Conservation (phyloP, 225 moss, liverwort and hornwort species). For the Marchantia polymorpha region DNA sequence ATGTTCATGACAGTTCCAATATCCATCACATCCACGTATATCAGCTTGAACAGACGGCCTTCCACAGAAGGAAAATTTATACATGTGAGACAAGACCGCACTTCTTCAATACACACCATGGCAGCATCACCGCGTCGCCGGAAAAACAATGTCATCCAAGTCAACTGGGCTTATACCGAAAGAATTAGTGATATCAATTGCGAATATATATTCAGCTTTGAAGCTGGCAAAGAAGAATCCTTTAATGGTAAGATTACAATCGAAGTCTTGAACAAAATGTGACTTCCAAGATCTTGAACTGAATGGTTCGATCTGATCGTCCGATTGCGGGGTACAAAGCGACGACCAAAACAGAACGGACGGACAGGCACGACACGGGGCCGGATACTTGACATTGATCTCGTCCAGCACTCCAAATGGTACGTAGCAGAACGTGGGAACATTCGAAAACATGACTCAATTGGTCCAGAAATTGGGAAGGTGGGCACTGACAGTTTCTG, state of each 20-base stretch:
- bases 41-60: too few relatives aligned
- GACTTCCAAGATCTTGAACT: conserved; percentile 12
- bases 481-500: background rate
- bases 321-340: conserved; percentile 16
- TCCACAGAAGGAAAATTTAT: background rate
- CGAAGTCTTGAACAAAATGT: conserved; percentile 21
- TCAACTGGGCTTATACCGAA: too few relatives aligned
- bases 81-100: background rate
- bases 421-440: background rate
- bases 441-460: background rate
- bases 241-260: conserved; percentile 13
- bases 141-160: too few relatives aligned
- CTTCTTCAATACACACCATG: background rate
- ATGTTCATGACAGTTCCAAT: too few relatives aligned
- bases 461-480: conserved; percentile 6
- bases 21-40: too few relatives aligned
- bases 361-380: background rate
- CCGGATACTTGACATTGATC: background rate
- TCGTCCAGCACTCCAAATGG: conserved; percentile 5
- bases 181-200: background rate
- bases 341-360: background rate
- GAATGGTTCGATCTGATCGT: background rate
- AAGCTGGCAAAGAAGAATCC: background rate
- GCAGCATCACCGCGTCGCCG: too few relatives aligned
- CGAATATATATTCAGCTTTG: background rate